Evolutionary conservation across 345 rosid genomes (phyloP), one percentile per base, ranked within the genome.

Genomic region (Crucihimalaya himalaica): DNA sequence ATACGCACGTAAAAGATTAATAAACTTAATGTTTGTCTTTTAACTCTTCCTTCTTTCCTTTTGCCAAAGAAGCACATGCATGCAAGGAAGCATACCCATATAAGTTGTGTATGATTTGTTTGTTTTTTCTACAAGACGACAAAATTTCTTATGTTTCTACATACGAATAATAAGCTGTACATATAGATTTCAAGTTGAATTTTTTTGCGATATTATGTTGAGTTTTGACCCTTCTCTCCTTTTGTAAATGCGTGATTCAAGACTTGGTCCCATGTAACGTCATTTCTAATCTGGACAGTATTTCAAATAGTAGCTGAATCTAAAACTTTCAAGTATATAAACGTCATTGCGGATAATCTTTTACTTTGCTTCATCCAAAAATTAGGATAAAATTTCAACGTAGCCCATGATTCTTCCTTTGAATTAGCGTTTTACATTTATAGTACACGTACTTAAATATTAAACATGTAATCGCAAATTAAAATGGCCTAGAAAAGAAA

Each of bases 31-130:
- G 54, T 42, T 42, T 45, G 63, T 23, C 79, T 67, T 60, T 60
- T 72, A 62, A 67, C 20, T 34, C 51, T 65, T 52, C 13, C 0
- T 6, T 55, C 15, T 8, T 16, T 54, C 48, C 19, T 48, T 27
- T 25, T 16, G 53, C 32, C 40, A 28, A 52, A 69, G 58, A 43
- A 9, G 74, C 74, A 75, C 69, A 75, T 75, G 69, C 74, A 42
- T 23, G 63, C 4, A 60, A 59, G n/a, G 8, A 39, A 46, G 23
- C 61, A 68, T 8, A 42, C 16, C 16, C 53, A 52, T 51, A 34
- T 23, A 75, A 75, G 68, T 29, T 67, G 23, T 52, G 31, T 10
- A 42, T 52, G 46, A 74, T 68, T 51, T 35, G n/a, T 42, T 65
- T 47, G 12, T 45, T 63, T 18, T 18, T 55, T 3, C 1, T 5